Conservation (phyloP, 2,329 filamentous ascomycete species). For the Drechmeria coniospora region DNA sequence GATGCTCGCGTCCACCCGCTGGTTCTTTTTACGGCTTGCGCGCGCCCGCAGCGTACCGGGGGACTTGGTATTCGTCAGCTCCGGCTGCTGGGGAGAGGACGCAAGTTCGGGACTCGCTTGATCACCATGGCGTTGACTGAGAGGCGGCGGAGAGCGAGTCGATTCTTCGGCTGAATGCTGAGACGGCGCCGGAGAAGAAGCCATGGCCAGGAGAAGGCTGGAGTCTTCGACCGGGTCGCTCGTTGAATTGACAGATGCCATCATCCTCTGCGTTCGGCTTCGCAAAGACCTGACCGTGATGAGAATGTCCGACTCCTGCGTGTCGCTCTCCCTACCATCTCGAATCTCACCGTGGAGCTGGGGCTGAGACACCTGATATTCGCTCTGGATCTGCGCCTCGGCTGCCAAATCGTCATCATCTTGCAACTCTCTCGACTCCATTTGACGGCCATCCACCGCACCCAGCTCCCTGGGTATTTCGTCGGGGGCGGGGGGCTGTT, state of each 20-base stretch:
- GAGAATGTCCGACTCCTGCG: slow-evolving; percentile 9
- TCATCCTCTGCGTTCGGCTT: slow-evolving; percentile 12
- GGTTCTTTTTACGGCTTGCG: slow-evolving; percentile 13
- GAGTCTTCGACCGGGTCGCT: slow-evolving; percentile 12
- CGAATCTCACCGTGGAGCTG: background rate
- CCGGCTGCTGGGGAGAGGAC: no score
- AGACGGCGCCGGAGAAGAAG: no score
- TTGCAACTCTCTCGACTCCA: background rate
- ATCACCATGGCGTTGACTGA: no score
- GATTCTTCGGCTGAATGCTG: no score
- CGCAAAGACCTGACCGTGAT: slow-evolving; percentile 16
- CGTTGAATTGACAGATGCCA: slow-evolving; percentile 9
- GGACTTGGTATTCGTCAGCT: no score
- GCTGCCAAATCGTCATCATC: slow-evolving; percentile 4
- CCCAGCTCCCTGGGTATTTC: no score
- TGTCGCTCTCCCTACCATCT: slow-evolving; percentile 4
- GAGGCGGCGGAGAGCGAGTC: no score
- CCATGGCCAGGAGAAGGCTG: slow-evolving; percentile 13
- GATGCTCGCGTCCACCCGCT: slow-evolving; percentile 12
- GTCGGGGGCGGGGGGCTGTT: no score
- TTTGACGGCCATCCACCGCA: no score
- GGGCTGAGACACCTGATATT: slow-evolving; percentile 5
- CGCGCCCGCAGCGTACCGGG: slow-evolving; percentile 8
- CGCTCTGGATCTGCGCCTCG: slow-evolving; percentile 10
- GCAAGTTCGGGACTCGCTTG: no score